Conservation (phyloP, 208 protist genomes). For the Novymonas esmeraldas region DNA sequence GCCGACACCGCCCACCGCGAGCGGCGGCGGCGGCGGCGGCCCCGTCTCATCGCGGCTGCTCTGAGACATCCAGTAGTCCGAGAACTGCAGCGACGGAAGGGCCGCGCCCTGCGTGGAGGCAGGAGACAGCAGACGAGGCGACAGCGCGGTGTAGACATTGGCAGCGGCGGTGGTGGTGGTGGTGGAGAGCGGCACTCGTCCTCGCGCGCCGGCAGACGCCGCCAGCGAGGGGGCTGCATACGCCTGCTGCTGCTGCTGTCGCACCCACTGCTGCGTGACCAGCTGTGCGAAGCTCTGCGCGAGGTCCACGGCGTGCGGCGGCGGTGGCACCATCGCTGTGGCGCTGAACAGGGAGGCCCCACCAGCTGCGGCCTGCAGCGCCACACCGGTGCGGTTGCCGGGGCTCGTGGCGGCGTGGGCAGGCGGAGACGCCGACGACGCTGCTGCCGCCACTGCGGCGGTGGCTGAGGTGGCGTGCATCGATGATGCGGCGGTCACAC, state of each 20-base stretch:
- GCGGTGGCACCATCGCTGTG: no score
- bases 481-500: background rate
- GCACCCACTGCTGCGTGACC: conserved; percentile 16
- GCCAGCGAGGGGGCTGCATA: background rate
- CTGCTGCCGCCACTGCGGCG: no score
- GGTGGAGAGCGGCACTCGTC: no score
- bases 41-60: background rate
- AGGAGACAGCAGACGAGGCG: background rate
- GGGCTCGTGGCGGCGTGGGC: no score
- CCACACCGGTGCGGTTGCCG: no score
- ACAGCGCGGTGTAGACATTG: conserved; percentile 1
- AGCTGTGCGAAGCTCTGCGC: conserved; percentile 27
- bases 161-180: background rate
- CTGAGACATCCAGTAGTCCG: background rate
- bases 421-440: no score
- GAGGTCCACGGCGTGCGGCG: conserved; percentile 18
- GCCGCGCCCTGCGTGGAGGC: background rate
- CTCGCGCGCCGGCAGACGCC: background rate
- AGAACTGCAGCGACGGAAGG: background rate
- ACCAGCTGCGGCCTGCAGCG: no score
- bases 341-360: no score
- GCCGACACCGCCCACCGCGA: background rate
- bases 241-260: conserved; percentile 12
- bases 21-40: background rate
- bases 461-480: background rate